Evolutionary conservation across 768 basidiomycete species (phyloP).

Genomic region (Pilatotrama ljubarskyi): DNA sequence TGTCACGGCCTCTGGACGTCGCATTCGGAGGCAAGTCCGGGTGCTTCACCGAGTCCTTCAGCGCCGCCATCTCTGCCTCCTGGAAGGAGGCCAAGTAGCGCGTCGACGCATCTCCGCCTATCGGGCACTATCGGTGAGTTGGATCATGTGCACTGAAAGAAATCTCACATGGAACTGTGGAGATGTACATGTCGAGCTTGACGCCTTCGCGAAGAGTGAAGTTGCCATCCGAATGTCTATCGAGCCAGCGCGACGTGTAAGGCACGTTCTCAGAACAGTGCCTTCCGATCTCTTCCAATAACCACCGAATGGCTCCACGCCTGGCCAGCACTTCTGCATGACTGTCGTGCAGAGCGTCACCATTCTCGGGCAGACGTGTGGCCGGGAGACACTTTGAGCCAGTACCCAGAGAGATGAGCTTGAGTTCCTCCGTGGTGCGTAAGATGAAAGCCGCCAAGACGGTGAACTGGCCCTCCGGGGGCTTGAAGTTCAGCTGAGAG

Average conservation of each 20-base stretch:
- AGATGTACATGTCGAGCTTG: slow-evolving; percentile 72
- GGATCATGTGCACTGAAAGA: too few relatives aligned
- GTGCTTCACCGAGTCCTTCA: slow-evolving; percentile 55
- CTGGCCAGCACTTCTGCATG: slow-evolving; percentile 94
- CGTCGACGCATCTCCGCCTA: slow-evolving; percentile 91
- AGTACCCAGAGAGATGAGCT: slow-evolving; percentile 72
- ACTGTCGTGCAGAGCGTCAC: slow-evolving; percentile 83
- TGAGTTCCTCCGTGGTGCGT: slow-evolving; percentile 37
- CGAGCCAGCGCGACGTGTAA: slow-evolving; percentile 54
- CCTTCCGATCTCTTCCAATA: slow-evolving; percentile 67
- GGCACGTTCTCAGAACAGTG: slow-evolving; percentile 13
- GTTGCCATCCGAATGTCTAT: slow-evolving; percentile 35
- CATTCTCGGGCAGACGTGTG: slow-evolving; percentile 56
- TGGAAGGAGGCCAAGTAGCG: slow-evolving; percentile 74
- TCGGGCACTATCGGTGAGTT: background rate
- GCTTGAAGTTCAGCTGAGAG: slow-evolving; percentile 46
- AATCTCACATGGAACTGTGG: slow-evolving; percentile 60
- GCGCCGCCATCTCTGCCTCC: slow-evolving; percentile 65
- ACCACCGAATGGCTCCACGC: slow-evolving; percentile 75
- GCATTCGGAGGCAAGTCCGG: slow-evolving; percentile 34
- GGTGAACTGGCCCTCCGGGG: slow-evolving; percentile 59
- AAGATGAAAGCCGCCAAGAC: slow-evolving; percentile 61
- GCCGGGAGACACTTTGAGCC: slow-evolving; percentile 86
- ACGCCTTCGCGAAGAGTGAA: slow-evolving; percentile 51
- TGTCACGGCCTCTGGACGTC: slow-evolving; percentile 74